A percentile compares a stretch with the other conserved stretches of the same genome.
Evolutionary conservation across 2,329 filamentous ascomycete species (phyloP).

Genomic region (Geosmithia putterillii): DNA sequence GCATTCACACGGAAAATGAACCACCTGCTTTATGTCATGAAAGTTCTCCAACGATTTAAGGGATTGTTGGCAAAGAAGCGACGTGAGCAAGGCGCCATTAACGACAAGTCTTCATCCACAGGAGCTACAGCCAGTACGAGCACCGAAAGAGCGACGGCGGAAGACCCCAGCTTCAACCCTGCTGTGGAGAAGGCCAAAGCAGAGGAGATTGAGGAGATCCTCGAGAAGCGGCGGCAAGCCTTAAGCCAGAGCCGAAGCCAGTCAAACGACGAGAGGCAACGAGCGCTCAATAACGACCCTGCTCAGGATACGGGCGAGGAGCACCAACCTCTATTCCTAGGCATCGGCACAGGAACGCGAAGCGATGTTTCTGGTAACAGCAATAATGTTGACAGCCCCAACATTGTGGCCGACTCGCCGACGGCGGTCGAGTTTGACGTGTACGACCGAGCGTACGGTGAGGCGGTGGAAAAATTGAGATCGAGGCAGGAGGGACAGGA

Average conservation of each 20-base stretch:
- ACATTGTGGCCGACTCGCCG: constrained; percentile 70
- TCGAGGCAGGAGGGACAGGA: constrained; percentile 21
- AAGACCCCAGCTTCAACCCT: constrained; percentile 1
- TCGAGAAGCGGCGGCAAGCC: constrained; percentile 33
- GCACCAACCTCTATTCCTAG: constrained; percentile 47
- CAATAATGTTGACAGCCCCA: constrained; percentile 17
- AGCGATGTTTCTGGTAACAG: constrained; percentile 30
- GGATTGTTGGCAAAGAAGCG: constrained; percentile 38
- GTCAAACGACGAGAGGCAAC: constrained; percentile 10
- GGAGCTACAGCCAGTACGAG: constrained; percentile 1
- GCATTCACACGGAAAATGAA: constrained; percentile 87
- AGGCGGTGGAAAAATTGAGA: constrained; percentile 60
- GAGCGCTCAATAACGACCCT: constrained; percentile 21
- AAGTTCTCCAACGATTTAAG: constrained; percentile 85
- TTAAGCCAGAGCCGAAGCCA: constrained; percentile 12
- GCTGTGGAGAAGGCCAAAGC: constrained; percentile 22
- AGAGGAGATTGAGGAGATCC: constrained; percentile 35
- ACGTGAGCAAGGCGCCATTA: constrained; percentile 3
- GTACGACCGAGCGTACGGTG: constrained; percentile 75
- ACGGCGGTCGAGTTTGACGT: constrained; percentile 75
- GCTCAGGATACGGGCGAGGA: constrained; percentile 49
- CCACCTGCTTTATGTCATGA: constrained; percentile 78
- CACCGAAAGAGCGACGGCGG: not conserved
- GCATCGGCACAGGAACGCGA: constrained; percentile 57
- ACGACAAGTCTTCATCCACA: not conserved